Conservation (phyloP, 2,329 filamentous ascomycete genomes). For the Lasiodiplodia theobromae region DNA sequence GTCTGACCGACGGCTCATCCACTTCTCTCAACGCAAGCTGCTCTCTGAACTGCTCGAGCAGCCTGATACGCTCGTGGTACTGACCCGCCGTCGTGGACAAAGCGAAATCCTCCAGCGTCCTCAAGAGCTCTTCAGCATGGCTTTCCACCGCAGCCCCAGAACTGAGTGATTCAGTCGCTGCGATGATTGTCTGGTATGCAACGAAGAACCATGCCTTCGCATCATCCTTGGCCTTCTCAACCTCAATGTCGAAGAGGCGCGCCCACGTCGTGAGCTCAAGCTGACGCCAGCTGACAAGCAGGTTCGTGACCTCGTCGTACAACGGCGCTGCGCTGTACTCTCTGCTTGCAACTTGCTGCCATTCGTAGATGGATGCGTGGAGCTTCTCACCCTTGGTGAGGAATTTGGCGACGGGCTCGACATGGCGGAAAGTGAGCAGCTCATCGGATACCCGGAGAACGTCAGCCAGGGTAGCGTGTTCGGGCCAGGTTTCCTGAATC, state of each 20-base stretch:
- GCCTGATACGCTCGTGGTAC: slow-evolving; percentile 72
- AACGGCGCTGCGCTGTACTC: slow-evolving; percentile 73
- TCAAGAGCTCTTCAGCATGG: slow-evolving; percentile 74
- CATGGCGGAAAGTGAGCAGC: slow-evolving; percentile 76
- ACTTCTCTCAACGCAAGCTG: slow-evolving; percentile 69
- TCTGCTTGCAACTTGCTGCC: slow-evolving; percentile 90
- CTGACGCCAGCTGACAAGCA: slow-evolving; percentile 87
- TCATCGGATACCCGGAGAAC: slow-evolving; percentile 78
- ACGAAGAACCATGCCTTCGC: slow-evolving; percentile 96
- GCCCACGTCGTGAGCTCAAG: slow-evolving; percentile 93
- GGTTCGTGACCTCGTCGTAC: slow-evolving; percentile 79
- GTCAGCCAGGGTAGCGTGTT: slow-evolving; percentile 81
- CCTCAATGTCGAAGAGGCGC: slow-evolving; percentile 84
- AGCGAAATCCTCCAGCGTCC: slow-evolving; percentile 81
- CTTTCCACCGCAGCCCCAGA: slow-evolving; percentile 64
- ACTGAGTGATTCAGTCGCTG: slow-evolving; percentile 71
- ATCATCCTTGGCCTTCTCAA: slow-evolving; percentile 75
- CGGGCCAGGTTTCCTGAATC: slow-evolving; percentile 69
- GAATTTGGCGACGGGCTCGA: slow-evolving; percentile 84
- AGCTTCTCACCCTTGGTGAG: slow-evolving; percentile 88
- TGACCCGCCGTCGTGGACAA: slow-evolving; percentile 81
- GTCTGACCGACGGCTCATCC: slow-evolving; percentile 59
- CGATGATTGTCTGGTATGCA: slow-evolving; percentile 88
- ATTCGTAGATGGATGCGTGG: slow-evolving; percentile 85
- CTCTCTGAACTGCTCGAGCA: slow-evolving; percentile 68